Evolutionary conservation across 371 early-diverging fungal genomes (phyloP).

Genomic region (Rhizopus delemar): DNA sequence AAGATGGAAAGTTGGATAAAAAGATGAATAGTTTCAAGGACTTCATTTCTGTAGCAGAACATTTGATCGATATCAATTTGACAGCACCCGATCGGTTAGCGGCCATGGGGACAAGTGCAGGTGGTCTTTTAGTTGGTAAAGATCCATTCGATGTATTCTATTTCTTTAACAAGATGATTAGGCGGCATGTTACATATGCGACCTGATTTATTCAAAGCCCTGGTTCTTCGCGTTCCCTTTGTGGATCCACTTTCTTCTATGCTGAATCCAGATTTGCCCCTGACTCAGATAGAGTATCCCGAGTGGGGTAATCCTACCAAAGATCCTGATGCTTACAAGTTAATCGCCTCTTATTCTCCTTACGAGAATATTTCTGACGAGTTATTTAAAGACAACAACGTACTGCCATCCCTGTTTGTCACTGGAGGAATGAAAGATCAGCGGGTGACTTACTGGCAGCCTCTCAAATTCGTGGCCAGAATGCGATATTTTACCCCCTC

Average conservation of each 20-base stretch:
- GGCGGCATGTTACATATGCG: constrained; percentile 71
- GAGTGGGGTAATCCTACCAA: constrained; percentile 87
- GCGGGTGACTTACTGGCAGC: constrained; percentile 78
- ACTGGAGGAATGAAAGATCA: constrained; percentile 77
- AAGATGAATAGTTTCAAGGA: constrained; percentile 77
- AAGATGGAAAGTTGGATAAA: constrained; percentile 64
- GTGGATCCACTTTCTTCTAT: constrained; percentile 83
- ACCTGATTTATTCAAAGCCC: constrained; percentile 77
- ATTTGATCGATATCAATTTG: constrained; percentile 55
- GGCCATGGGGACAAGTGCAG: constrained; percentile 78
- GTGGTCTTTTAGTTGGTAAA: constrained; percentile 67
- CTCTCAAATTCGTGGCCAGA: constrained; percentile 73
- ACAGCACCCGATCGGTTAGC: constrained; percentile 57
- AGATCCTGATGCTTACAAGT: constrained; percentile 53
- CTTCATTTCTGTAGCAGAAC: constrained; percentile 67
- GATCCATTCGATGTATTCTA: not conserved
- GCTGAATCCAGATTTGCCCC: constrained; percentile 72
- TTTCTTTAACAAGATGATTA: constrained; percentile 6
- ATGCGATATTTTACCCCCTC: constrained; percentile 35
- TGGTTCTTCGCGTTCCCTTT: constrained; percentile 84
- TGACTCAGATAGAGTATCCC: constrained; percentile 75
- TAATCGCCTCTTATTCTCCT: constrained; percentile 72
- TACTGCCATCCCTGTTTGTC: constrained; percentile 67
- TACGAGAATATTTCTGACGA: constrained; percentile 68
- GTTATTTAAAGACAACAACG: constrained; percentile 2